These are phyloP conservation scores for Tolypocladium tropicale DNA, from an alignment of 2,329 filamentous ascomycete species.

Conservation along the genomic window DNA sequence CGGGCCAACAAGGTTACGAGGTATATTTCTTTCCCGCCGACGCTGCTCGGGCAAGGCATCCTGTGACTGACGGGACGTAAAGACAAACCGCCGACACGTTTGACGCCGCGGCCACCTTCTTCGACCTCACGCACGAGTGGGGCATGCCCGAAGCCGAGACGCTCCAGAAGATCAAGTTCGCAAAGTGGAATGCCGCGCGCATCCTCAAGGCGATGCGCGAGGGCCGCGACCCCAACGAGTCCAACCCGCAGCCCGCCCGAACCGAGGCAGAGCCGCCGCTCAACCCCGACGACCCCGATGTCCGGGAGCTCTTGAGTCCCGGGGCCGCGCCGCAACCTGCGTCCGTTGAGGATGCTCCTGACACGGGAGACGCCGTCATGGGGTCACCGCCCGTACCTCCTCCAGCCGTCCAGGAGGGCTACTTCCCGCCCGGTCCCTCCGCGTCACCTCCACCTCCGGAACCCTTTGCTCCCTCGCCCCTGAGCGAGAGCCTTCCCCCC, in stretches of 20 bases:
- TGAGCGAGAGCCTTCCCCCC: slow-evolving; percentile 17
- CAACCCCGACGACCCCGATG: slow-evolving; percentile 56
- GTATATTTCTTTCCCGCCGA: slow-evolving; percentile 29
- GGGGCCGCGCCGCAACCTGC: slow-evolving; percentile 24
- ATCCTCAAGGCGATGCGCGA: slow-evolving; percentile 88
- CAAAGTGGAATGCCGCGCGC: slow-evolving; percentile 88
- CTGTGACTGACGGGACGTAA: neutral
- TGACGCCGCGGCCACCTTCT: slow-evolving; percentile 82
- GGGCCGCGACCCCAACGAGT: slow-evolving; percentile 82
- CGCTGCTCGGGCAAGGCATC: neutral
- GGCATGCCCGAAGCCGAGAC: slow-evolving; percentile 63
- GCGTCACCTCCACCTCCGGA: slow-evolving; percentile 7
- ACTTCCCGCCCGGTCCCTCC: slow-evolving; percentile 18
- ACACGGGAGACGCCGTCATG: slow-evolving; percentile 24
- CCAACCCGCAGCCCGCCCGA: slow-evolving; percentile 60
- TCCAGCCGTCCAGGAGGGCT: slow-evolving; percentile 15
- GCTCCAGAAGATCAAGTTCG: slow-evolving; percentile 83
- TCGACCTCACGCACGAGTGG: slow-evolving; percentile 84
- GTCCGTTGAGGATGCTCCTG: slow-evolving; percentile 43
- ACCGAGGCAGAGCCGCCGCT: slow-evolving; percentile 31
- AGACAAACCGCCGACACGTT: slow-evolving; percentile 93
- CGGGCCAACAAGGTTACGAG: slow-evolving; percentile 74
- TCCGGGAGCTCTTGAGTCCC: slow-evolving; percentile 33
- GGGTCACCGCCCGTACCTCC: slow-evolving; percentile 15
- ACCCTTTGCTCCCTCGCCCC: slow-evolving; percentile 23